These are phyloP conservation scores for Suillus plorans DNA, from an alignment of 768 basidiomycete species.

Conservation along the genomic window DNA sequence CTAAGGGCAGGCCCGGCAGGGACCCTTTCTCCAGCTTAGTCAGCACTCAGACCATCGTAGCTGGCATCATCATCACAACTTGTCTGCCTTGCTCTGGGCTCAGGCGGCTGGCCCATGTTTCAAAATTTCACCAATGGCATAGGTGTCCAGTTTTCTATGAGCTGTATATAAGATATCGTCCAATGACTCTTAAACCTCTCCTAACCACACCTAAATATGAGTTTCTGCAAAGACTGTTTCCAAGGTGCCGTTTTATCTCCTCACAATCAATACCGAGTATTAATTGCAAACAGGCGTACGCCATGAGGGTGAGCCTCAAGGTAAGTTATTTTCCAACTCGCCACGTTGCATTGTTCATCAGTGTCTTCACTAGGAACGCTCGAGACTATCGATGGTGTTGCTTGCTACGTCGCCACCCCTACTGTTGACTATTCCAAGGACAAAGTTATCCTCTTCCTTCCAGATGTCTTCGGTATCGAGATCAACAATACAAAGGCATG, in stretches of 20 bases:
- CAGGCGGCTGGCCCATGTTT: no score
- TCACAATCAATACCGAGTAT: neutral
- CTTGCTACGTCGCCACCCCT: conserved; percentile 56
- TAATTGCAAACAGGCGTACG: conserved; percentile 39
- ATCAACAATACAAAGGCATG: conserved; percentile 46
- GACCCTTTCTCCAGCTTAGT: no score
- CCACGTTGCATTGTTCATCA: neutral
- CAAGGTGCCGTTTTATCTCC: conserved; percentile 38
- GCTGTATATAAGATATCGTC: neutral
- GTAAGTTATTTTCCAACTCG: conserved; percentile 24
- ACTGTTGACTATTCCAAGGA: conserved; percentile 48
- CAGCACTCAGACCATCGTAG: no score
- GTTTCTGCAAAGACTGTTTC: conserved; percentile 56
- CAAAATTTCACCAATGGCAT: neutral
- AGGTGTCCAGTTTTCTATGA: neutral
- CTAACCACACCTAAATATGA: conserved; percentile 34
- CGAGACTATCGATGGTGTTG: conserved; percentile 47
- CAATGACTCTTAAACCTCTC: neutral
- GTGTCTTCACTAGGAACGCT: conserved; percentile 39
- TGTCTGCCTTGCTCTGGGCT: no score
- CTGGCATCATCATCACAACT: no score
- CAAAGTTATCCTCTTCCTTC: conserved; percentile 54
- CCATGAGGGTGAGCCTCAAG: conserved; percentile 49
- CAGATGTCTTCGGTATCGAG: conserved; percentile 53
- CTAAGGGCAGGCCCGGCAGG: no score